A percentile compares a stretch with the other conserved stretches of the same genome.
Conservation (phyloP, 1,284 basidiomycete species). For the Anthracocystis panici-leucophaei region DNA sequence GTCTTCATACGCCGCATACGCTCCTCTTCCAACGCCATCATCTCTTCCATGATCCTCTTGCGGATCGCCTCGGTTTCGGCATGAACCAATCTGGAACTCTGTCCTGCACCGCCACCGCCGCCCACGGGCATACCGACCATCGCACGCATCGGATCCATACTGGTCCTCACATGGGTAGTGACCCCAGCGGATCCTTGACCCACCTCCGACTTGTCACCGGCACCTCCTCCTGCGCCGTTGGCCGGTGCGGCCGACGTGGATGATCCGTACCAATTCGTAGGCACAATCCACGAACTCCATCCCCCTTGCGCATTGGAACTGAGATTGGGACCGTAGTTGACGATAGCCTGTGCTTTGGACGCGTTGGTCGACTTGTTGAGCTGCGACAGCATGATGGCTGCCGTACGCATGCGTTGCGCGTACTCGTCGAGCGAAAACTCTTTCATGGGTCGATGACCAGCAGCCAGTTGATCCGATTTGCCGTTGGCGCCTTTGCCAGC, state of each 20-base stretch:
- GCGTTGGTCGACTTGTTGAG: slow-evolving; percentile 75
- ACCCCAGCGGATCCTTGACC: slow-evolving; percentile 59
- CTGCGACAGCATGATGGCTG: slow-evolving; percentile 97
- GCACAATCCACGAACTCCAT: slow-evolving; percentile 65
- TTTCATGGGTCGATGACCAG: slow-evolving; percentile 40
- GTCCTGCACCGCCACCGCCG: slow-evolving; percentile 27
- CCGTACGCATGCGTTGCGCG: slow-evolving; percentile 96
- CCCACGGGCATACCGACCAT: slow-evolving; percentile 32
- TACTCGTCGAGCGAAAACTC: slow-evolving; percentile 83
- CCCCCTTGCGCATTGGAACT: slow-evolving; percentile 59
- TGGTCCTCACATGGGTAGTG: slow-evolving; percentile 43
- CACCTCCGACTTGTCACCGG: slow-evolving; percentile 50
- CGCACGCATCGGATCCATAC: slow-evolving; percentile 22
- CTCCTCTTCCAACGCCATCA: slow-evolving; percentile 95
- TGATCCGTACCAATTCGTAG: slow-evolving; percentile 58
- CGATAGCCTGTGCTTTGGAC: slow-evolving; percentile 51
- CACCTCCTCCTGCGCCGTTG: slow-evolving; percentile 30
- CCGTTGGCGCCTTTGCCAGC: slow-evolving; percentile 6
- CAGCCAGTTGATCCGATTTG: slow-evolving; percentile 17
- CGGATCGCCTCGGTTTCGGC: slow-evolving; percentile 79
- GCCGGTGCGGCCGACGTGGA: slow-evolving; percentile 12
- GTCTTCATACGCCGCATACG: slow-evolving; percentile 93
- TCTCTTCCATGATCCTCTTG: slow-evolving; percentile 97
- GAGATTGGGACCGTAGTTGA: slow-evolving; percentile 53
- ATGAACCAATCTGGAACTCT: slow-evolving; percentile 50